phyloP scores from a whole-genome alignment of 345 rosid species.

The Corchorus olitorius region DNA sequence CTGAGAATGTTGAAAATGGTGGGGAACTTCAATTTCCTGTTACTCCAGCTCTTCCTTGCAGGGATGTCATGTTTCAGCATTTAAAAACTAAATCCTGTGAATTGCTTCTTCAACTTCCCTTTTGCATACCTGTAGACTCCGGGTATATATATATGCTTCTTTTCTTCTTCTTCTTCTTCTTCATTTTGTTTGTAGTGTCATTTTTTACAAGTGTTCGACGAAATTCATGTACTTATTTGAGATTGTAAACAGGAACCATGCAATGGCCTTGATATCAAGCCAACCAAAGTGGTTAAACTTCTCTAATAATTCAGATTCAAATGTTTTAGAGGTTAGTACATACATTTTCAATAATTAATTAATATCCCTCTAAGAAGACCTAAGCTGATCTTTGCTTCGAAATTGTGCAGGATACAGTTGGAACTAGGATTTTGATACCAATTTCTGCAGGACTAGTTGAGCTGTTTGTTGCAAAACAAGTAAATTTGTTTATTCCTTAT shows the following conservation, averaged over 20 bases:
- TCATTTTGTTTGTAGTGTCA: background rate
- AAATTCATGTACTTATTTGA: background rate
- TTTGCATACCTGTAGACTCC: conserved; percentile 63
- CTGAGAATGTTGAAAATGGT: conserved; percentile 39
- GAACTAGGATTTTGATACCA: conserved; percentile 86
- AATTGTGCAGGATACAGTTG: conserved; percentile 56
- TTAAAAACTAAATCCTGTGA: conserved; percentile 67
- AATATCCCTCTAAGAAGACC: background rate
- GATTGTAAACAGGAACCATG: conserved; percentile 50
- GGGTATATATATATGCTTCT: conserved; percentile 35
- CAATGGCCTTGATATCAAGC: conserved; percentile 68
- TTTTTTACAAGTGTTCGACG: background rate
- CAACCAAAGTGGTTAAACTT: conserved; percentile 72
- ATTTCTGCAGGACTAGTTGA: conserved; percentile 78
- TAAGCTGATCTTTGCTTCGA: background rate
- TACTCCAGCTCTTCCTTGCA: conserved; percentile 45
- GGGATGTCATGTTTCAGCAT: conserved; percentile 73
- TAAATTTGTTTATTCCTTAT: conserved; percentile 21
- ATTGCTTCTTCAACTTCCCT: conserved; percentile 64
- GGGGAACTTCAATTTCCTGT: conserved; percentile 54
- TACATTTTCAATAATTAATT: too few species aligned
- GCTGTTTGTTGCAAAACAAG: conserved; percentile 76
- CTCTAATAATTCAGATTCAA: conserved; percentile 48
- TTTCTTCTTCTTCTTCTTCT: background rate
- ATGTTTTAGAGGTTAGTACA: conserved; percentile 48